Evolutionary conservation across 202 grass and related monocot species (phyloP).

Genomic region (Musa balbisiana): DNA sequence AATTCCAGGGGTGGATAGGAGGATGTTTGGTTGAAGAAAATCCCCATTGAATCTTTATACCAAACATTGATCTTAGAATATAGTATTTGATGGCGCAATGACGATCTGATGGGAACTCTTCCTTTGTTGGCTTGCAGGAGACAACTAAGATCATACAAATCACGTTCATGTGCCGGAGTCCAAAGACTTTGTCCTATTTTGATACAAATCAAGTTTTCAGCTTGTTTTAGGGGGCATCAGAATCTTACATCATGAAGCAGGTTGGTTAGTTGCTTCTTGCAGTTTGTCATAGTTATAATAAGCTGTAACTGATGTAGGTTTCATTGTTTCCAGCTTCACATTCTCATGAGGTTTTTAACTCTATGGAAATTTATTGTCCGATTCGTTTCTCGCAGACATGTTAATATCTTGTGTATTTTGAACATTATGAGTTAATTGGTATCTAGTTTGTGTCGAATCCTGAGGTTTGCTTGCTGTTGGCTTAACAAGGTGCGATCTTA

Average conservation of each 20-base stretch:
- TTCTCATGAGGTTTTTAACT: not conserved
- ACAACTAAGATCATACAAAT: not conserved
- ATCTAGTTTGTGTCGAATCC: no score
- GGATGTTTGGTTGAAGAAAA: no score
- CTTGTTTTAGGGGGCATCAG: not conserved
- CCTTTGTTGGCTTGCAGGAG: slow-evolving; percentile 4
- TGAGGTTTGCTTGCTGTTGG: no score
- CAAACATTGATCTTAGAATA: not conserved
- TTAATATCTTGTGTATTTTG: not conserved
- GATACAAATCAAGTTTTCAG: not conserved
- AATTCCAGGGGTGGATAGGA: no score
- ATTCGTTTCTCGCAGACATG: not conserved
- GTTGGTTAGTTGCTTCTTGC: not conserved
- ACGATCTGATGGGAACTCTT: not conserved
- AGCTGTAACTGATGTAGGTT: not conserved
- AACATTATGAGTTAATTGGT: not conserved
- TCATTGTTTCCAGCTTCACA: not conserved
- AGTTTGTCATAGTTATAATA: not conserved
- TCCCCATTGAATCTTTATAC: no score
- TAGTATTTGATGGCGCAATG: not conserved
- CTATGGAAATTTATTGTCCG: not conserved
- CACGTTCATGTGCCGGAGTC: not conserved
- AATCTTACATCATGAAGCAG: not conserved
- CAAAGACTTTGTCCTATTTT: no score
- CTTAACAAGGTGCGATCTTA: no score